Evolutionary conservation across 148 eudicot species (phyloP).

Genomic region (Arctostaphylos glauca): DNA sequence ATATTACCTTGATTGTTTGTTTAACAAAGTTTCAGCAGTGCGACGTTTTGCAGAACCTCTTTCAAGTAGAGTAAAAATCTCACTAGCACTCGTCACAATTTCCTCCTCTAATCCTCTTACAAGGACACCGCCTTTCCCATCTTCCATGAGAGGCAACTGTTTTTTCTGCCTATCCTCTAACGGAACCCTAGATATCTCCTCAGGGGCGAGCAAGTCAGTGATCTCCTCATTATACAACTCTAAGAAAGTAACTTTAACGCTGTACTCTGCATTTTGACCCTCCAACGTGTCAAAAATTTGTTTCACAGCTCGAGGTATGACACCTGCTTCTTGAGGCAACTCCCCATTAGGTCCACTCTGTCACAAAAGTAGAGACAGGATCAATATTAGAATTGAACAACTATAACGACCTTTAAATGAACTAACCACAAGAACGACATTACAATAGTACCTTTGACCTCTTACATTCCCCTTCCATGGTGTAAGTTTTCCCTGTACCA

Average conservation of each 20-base stretch:
- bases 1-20: constrained; percentile 82
- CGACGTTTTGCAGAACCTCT: constrained; percentile 96
- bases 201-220: constrained; percentile 95
- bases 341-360: constrained; percentile 83
- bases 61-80: constrained; percentile 88
- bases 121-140: constrained; percentile 94
- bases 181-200: constrained; percentile 67
- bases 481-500: constrained; percentile 97
- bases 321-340: constrained; percentile 92
- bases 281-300: constrained; percentile 95
- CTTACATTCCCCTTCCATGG: constrained; percentile 98
- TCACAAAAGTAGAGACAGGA: constrained; percentile 4
- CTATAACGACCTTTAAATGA: background rate
- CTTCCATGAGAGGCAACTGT: constrained; percentile 88
- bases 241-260: constrained; percentile 93
- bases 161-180: constrained; percentile 82
- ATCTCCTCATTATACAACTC: constrained; percentile 96
- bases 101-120: constrained; percentile 94
- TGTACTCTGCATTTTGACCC: constrained; percentile 91
- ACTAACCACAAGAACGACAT: background rate
- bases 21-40: constrained; percentile 88
- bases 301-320: constrained; percentile 86
- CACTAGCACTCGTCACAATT: constrained; percentile 85
- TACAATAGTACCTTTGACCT: constrained; percentile 66
- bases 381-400: background rate